phyloP scores from a whole-genome alignment of 1,284 basidiomycete genomes.

The Boletellus deceptivus region DNA sequence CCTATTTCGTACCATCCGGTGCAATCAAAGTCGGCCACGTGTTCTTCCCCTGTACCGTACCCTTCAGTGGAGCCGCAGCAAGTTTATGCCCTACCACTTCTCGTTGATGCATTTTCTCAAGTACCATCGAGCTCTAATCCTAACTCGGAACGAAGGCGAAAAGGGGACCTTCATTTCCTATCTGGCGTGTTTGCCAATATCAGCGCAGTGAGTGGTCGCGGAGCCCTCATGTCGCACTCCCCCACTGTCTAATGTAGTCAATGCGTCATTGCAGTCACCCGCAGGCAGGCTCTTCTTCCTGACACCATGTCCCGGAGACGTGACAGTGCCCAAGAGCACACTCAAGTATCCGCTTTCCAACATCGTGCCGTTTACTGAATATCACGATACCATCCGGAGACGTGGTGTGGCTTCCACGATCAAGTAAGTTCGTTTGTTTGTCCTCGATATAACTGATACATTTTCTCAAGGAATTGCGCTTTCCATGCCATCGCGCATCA shows the following conservation, averaged over 20 bases:
- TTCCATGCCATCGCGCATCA: constrained; percentile 69
- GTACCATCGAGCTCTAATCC: constrained; percentile 51
- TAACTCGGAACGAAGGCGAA: constrained; percentile 53
- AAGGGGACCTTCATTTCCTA: constrained; percentile 83
- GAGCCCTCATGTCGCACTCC: not conserved
- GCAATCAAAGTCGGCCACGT: constrained; percentile 73
- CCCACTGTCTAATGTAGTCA: constrained; percentile 1
- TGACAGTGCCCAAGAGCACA: constrained; percentile 38
- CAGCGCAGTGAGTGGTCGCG: constrained; percentile 56
- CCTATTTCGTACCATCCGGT: constrained; percentile 61
- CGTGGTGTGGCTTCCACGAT: constrained; percentile 84
- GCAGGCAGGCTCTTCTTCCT: constrained; percentile 72
- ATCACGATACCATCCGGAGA: constrained; percentile 79
- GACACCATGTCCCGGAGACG: constrained; percentile 50
- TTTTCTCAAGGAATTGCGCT: constrained; percentile 64
- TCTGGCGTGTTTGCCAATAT: constrained; percentile 92
- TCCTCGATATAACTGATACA: constrained; percentile 8
- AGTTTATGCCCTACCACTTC: constrained; percentile 67
- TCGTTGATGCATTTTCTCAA: constrained; percentile 85
- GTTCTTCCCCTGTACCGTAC: constrained; percentile 60
- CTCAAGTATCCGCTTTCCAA: constrained; percentile 81
- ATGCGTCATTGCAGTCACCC: constrained; percentile 46
- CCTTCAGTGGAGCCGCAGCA: constrained; percentile 56
- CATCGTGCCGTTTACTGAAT: constrained; percentile 85
- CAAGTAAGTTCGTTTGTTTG: constrained; percentile 56